Conservation (phyloP, 2,329 filamentous ascomycete genomes). For the Cucurbitaria berberidis region DNA sequence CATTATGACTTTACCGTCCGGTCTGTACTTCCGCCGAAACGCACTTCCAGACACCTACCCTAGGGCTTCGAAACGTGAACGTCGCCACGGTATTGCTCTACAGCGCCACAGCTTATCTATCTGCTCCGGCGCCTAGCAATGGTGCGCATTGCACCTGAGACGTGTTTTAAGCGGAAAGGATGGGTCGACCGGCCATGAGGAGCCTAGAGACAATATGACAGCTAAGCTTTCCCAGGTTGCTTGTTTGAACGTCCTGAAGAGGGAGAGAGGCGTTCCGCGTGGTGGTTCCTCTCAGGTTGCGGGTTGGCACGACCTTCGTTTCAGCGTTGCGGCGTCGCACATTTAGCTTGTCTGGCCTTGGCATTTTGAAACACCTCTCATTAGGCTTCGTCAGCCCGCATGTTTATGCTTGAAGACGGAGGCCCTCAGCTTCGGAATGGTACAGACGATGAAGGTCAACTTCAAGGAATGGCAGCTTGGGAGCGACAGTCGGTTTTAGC, state of each 20-base stretch:
- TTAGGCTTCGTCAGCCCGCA: conserved; percentile 26
- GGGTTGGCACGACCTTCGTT: conserved; percentile 18
- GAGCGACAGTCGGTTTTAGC: background rate
- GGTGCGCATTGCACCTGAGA: conserved; percentile 9
- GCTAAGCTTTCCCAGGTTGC: conserved; percentile 37
- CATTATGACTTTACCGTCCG: too few species aligned
- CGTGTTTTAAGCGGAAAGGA: conserved; percentile 14
- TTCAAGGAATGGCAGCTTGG: background rate
- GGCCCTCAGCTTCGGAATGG: background rate
- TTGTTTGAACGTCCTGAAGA: conserved; percentile 31
- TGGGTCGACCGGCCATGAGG: conserved; percentile 8
- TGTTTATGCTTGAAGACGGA: conserved; percentile 18
- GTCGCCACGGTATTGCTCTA: background rate
- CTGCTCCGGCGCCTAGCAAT: background rate
- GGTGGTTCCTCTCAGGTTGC: conserved; percentile 15
- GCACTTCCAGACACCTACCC: background rate
- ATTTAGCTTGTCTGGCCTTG: conserved; percentile 27
- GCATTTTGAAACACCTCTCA: conserved; percentile 31
- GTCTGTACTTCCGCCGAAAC: background rate
- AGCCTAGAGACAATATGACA: conserved; percentile 10
- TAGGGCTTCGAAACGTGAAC: conserved; percentile 12
- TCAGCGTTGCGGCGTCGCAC: conserved; percentile 18
- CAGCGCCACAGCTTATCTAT: conserved; percentile 10
- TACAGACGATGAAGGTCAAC: background rate
- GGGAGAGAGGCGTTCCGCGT: conserved; percentile 2